These are phyloP conservation scores for Sporothrix brasiliensis DNA, from an alignment of 2,329 filamentous ascomycete genomes.

Conservation along the genomic window DNA sequence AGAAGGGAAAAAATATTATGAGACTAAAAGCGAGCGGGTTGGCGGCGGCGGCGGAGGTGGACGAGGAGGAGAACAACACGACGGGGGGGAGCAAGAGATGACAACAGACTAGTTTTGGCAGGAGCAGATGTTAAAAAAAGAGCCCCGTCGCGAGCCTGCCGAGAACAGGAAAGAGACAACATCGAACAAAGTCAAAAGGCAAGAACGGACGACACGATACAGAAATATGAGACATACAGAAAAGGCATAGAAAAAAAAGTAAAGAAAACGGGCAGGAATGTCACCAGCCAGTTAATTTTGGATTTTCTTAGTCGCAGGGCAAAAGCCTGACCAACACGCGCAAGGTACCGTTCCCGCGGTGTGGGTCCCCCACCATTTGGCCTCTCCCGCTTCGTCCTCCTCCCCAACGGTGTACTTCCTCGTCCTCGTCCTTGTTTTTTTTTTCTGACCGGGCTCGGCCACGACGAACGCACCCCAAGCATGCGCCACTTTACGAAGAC, in stretches of 20 bases:
- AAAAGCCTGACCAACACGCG: conserved; percentile 33
- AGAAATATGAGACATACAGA: neutral
- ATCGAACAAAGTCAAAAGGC: neutral
- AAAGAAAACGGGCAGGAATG: conserved; percentile 28
- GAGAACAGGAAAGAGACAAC: conserved; percentile 21
- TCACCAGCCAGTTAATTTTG: conserved; percentile 32
- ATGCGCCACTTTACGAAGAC: neutral
- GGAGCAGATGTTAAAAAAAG: conserved; percentile 1
- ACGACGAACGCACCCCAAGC: conserved; percentile 2
- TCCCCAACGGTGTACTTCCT: conserved; percentile 23
- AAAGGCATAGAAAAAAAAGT: conserved; percentile 5
- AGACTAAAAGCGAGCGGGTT: conserved; percentile 23
- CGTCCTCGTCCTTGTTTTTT: conserved; percentile 23
- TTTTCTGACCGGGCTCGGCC: conserved; percentile 28
- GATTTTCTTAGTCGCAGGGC: conserved; percentile 16
- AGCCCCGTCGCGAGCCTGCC: neutral
- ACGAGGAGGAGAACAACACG: conserved; percentile 41
- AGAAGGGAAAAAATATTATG: conserved; percentile 25
- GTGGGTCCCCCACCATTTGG: conserved; percentile 37
- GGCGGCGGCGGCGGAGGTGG: conserved; percentile 36
- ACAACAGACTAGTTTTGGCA: conserved; percentile 24
- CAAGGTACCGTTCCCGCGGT: conserved; percentile 38
- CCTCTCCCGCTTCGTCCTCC: conserved; percentile 31
- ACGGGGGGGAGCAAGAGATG: conserved; percentile 26
- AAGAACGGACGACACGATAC: neutral